Evolutionary conservation across 176 grass and related monocot species (phyloP).

Genomic region (Puccinellia tenuiflora): DNA sequence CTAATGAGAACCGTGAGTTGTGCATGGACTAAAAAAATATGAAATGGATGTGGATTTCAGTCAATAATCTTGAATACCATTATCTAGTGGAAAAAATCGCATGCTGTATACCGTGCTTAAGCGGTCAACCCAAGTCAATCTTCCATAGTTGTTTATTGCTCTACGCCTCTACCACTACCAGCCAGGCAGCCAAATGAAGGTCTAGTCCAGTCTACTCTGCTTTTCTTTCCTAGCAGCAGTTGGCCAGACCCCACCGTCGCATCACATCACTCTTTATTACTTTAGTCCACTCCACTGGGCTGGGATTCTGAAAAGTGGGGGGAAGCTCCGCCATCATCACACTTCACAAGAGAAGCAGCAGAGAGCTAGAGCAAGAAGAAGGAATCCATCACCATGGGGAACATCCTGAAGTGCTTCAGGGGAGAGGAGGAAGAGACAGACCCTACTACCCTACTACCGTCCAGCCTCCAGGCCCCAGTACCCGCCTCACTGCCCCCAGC

Average conservation of each 20-base stretch:
- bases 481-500: not conserved
- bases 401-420: constrained; percentile 11
- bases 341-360: not conserved
- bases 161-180: not conserved
- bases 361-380: not conserved
- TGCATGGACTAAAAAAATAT: not conserved
- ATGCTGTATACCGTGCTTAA: no score
- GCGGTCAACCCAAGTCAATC: not conserved
- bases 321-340: not conserved
- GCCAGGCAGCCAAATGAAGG: not conserved
- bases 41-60: not conserved
- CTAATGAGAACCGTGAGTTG: not conserved
- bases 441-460: not conserved
- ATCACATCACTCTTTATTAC: not conserved
- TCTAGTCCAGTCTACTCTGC: not conserved
- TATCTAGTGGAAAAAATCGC: not conserved
- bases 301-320: not conserved
- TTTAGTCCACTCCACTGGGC: not conserved
- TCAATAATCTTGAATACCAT: not conserved
- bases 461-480: not conserved
- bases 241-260: not conserved
- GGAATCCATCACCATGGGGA: constrained; percentile 11
- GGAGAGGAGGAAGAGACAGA: not conserved
- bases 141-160: not conserved
- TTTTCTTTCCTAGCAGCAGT: not conserved